Evolutionary conservation across 805 yeast species (phyloP), one percentile per base, ranked within the genome.

Genomic region (Suhomyces vadensis): DNA sequence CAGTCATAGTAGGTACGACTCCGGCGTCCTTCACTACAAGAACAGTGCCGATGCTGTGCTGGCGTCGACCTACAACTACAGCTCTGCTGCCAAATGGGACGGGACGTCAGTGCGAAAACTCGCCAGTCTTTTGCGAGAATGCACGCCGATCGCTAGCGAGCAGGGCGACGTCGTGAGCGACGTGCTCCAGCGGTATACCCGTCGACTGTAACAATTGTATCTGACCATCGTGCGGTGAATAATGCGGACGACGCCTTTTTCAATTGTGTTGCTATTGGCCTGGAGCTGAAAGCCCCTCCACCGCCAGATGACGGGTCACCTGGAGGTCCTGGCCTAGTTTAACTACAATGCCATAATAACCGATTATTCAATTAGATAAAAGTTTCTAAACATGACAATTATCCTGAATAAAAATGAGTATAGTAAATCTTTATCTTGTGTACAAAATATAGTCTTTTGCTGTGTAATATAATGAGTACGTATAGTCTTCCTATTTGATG

Each of bases 61-160:
- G 22, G 81, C 82, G 2, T 43, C 62, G 7, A 42, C 48, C 3
- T 75, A 78, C 50, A 71, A 78, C 50, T 79, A 69, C 54, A 58
- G 61, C 1, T 53, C 52, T 23, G 64, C 75, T 13, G 74, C 71
- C 7, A 55, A 58, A 11, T 78, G 82, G 83, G 77, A 77, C 52
- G 65, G 65, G 1, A 56, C 71, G 1, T 66, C 64, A 1, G 68
- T 75, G 13, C 49, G 79, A 19, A 74, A 69, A 51, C 48, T 74
- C 31, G 77, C 81, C 6, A 75, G 79, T 44, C 60, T 78, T 38
- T 51, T 78, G 24, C 55, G 82, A 46, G 63, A 52, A 10, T 68
- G 73, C 42, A 47, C 35, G 7, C 4, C n/a, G 3, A 19, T 33
- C 11, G 24, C n/a, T n/a, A n/a, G 20, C 9, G 10, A 33, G 7